Evolutionary conservation across 2,329 filamentous ascomycete genomes (phyloP).

Genomic region (Cladosporium colombiae): DNA sequence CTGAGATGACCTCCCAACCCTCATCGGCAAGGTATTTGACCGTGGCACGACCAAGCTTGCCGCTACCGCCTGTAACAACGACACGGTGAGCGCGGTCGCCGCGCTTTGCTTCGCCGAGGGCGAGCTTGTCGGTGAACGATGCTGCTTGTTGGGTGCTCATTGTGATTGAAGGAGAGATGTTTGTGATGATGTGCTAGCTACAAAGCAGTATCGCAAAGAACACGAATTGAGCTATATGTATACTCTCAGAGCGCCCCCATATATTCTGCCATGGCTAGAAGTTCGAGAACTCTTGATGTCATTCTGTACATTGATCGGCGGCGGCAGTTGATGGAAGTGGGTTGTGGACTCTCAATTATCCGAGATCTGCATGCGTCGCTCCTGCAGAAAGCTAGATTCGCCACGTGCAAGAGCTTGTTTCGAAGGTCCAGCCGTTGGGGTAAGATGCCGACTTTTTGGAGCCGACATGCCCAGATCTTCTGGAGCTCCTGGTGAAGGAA

Average conservation of each 20-base stretch:
- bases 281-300: slow-evolving; percentile 11
- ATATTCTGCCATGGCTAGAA: slow-evolving; percentile 7
- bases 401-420: neutral
- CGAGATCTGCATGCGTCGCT: slow-evolving; percentile 8
- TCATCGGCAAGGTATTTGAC: slow-evolving; percentile 29
- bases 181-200: neutral
- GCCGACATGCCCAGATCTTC: neutral
- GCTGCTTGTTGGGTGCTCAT: slow-evolving; percentile 13
- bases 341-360: slow-evolving; percentile 7
- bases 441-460: neutral
- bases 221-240: neutral
- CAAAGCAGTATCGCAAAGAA: neutral
- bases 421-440: neutral
- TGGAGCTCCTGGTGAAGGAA: neutral
- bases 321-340: slow-evolving; percentile 10
- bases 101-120: slow-evolving; percentile 28
- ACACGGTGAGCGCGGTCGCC: slow-evolving; percentile 25
- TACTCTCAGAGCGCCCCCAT: neutral
- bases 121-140: slow-evolving; percentile 30
- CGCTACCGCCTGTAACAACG: slow-evolving; percentile 29
- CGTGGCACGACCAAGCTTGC: slow-evolving; percentile 30
- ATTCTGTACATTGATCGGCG: slow-evolving; percentile 6
- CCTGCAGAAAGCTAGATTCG: neutral
- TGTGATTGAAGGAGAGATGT: neutral
- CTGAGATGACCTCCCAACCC: slow-evolving; percentile 31